These are phyloP conservation scores for Coemansia sp. DNA, from an alignment of 192 early-diverging fungal genomes.

Conservation along the genomic window DNA sequence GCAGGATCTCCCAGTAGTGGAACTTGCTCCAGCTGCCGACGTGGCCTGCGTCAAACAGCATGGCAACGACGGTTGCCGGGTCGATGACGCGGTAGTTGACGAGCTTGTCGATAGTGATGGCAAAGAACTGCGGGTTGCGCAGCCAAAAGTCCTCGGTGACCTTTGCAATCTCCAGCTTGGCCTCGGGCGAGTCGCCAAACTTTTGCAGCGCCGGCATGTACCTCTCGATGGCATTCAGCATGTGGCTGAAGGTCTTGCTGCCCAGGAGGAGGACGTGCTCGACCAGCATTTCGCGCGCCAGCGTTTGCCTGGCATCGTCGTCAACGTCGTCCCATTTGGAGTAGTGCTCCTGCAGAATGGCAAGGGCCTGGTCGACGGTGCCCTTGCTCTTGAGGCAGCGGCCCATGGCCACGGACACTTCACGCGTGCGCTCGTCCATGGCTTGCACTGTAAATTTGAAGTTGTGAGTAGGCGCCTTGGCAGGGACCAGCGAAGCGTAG, in stretches of 20 bases:
- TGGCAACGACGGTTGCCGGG: constrained; percentile 72
- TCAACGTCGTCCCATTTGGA: constrained; percentile 42
- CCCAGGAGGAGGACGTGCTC: constrained; percentile 85
- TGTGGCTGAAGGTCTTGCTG: constrained; percentile 91
- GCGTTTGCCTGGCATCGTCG: constrained; percentile 24
- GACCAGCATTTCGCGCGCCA: constrained; percentile 71
- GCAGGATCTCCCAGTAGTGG: constrained; percentile 83
- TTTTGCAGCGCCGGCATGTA: constrained; percentile 51
- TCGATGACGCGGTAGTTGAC: constrained; percentile 94
- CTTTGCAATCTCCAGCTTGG: constrained; percentile 68
- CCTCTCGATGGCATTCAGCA: constrained; percentile 88
- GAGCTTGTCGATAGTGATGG: constrained; percentile 91
- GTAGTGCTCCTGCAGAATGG: constrained; percentile 48
- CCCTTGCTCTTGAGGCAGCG: constrained; percentile 48
- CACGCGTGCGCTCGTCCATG: constrained; percentile 60
- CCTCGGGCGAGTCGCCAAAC: constrained; percentile 56
- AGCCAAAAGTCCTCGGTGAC: constrained; percentile 76
- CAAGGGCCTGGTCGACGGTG: constrained; percentile 45
- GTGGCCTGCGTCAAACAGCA: constrained; percentile 63
- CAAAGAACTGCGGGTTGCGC: constrained; percentile 83
- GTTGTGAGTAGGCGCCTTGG: constrained; percentile 62
- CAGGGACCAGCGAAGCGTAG: constrained; percentile 59
- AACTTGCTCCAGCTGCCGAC: constrained; percentile 50
- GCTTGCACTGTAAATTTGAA: constrained; percentile 65
- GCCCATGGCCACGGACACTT: constrained; percentile 56